A percentile compares a stretch with the other conserved stretches of the same genome.
These are phyloP conservation scores for Fusarium sp. DNA, from an alignment of 2,329 filamentous ascomycete genomes.

Conservation along the genomic window DNA sequence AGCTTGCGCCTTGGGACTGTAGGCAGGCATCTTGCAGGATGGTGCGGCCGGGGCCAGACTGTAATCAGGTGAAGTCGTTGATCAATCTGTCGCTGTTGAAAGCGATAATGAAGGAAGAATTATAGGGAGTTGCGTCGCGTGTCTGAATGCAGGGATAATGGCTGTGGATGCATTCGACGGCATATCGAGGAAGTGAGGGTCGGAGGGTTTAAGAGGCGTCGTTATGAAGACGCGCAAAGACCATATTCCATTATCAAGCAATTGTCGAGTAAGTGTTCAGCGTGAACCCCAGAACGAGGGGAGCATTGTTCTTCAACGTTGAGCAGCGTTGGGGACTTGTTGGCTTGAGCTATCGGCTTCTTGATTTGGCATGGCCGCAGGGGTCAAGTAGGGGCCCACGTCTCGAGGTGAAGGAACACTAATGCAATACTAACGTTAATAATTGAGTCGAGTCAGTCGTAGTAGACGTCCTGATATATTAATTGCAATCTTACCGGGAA, in stretches of 20 bases:
- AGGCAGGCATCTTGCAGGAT: conserved; percentile 48
- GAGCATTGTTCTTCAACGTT: conserved; percentile 36
- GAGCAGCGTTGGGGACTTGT: conserved; percentile 20
- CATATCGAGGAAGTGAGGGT: conserved; percentile 33
- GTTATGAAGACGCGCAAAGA: conserved; percentile 19
- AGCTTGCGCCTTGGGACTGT: conserved; percentile 57
- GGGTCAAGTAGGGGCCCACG: conserved; percentile 20
- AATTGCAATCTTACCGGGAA: not conserved
- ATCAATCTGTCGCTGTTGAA: conserved; percentile 23
- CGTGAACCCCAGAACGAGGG: conserved; percentile 19
- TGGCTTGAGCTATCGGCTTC: conserved; percentile 35
- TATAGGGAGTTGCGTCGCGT: conserved; percentile 43
- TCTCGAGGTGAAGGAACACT: conserved; percentile 9
- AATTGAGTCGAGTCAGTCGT: not conserved
- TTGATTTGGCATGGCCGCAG: conserved; percentile 34
- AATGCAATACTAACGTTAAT: not conserved
- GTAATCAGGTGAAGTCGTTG: conserved; percentile 1
- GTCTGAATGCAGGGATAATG: conserved; percentile 31
- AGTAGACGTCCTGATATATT: not conserved
- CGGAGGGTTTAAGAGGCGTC: conserved; percentile 19
- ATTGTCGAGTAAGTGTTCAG: conserved; percentile 26
- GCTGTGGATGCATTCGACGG: conserved; percentile 22
- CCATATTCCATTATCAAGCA: conserved; percentile 32
- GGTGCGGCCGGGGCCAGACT: conserved; percentile 19
- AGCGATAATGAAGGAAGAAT: conserved; percentile 21